Evolutionary conservation across 345 rosid genomes (phyloP).

Genomic region (Geranium brycei): DNA sequence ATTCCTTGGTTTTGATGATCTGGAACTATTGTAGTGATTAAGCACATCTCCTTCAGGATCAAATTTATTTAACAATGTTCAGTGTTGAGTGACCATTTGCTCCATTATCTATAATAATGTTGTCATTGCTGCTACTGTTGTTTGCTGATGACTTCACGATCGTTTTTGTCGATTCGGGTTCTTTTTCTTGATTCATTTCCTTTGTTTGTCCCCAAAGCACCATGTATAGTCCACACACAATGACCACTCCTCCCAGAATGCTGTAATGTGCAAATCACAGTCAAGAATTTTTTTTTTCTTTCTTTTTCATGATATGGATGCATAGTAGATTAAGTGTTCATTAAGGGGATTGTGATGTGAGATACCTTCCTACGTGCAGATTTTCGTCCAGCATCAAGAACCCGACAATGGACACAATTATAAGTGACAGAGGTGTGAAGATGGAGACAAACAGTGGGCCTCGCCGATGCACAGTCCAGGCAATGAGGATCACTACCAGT

Average conservation of each 20-base stretch:
- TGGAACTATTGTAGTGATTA: background rate
- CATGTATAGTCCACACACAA: slow-evolving; percentile 31
- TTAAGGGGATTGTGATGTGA: background rate
- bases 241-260: slow-evolving; percentile 31
- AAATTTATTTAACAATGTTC: too few relatives aligned
- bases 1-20: too few relatives aligned
- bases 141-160: background rate
- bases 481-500: background rate
- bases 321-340: background rate
- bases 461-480: slow-evolving; percentile 11
- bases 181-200: slow-evolving; percentile 14
- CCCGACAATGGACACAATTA: slow-evolving; percentile 12
- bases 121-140: background rate
- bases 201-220: slow-evolving; percentile 47
- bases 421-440: slow-evolving; percentile 17
- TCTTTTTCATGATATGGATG: background rate
- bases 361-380: slow-evolving; percentile 23
- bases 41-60: background rate
- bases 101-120: background rate
- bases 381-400: slow-evolving; percentile 13
- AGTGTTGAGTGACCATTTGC: too few relatives aligned
- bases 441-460: slow-evolving; percentile 24
- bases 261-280: slow-evolving; percentile 15
- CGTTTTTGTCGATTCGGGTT: background rate
- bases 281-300: background rate